Evolutionary conservation across 2,329 filamentous ascomycete species (phyloP).

Genomic region (Microsporum audouinii): DNA sequence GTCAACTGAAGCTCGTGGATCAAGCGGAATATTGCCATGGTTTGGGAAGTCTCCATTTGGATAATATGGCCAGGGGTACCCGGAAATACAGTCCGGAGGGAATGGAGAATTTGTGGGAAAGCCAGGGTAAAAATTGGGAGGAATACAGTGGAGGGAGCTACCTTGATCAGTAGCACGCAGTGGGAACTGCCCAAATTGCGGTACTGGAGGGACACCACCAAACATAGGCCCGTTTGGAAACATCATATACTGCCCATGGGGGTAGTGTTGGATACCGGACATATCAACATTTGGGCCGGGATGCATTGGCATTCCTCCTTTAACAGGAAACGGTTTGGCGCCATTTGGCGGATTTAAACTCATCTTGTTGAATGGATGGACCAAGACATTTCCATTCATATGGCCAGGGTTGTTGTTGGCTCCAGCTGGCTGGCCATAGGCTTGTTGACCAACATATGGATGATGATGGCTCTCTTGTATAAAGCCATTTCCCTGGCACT

Average conservation of each 20-base stretch:
- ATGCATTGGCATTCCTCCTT: conserved; percentile 18
- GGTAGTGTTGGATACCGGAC: conserved; percentile 20
- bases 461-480: conserved; percentile 21
- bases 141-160: conserved; percentile 25
- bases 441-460: conserved; percentile 15
- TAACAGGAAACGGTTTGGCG: conserved; percentile 21
- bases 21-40: conserved; percentile 26
- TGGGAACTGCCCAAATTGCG: conserved; percentile 22
- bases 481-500: conserved; percentile 17
- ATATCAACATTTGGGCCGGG: conserved; percentile 21
- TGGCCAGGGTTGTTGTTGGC: conserved; percentile 13
- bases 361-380: conserved; percentile 20
- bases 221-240: conserved; percentile 27
- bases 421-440: conserved; percentile 16
- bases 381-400: conserved; percentile 14
- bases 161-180: conserved; percentile 25
- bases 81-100: conserved; percentile 20
- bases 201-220: conserved; percentile 21
- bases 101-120: conserved; percentile 26
- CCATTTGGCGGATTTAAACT: conserved; percentile 20
- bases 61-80: conserved; percentile 29
- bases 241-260: conserved; percentile 19
- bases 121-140: conserved; percentile 27
- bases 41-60: conserved; percentile 28
- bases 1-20: conserved; percentile 33